A percentile compares a stretch with the other conserved stretches of the same genome.
These are phyloP conservation scores for Leptodontidium sp. DNA, from an alignment of 2,329 filamentous ascomycete species.

Conservation along the genomic window DNA sequence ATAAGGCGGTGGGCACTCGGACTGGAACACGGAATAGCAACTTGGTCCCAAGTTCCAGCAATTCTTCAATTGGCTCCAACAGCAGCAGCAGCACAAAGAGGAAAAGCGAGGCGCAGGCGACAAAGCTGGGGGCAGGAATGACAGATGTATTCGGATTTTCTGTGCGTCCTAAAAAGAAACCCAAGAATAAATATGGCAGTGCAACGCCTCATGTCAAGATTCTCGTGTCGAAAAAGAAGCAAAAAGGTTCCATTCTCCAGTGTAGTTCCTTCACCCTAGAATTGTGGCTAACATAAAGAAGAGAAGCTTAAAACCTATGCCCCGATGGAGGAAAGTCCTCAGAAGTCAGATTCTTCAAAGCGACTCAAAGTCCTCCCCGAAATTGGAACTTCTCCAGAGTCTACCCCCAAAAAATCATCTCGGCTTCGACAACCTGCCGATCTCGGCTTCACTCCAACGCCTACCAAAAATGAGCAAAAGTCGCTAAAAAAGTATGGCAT, in stretches of 20 bases:
- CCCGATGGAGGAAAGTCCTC: constrained; percentile 1
- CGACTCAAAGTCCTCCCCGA: not conserved
- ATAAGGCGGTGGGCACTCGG: not conserved
- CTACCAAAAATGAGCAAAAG: constrained; percentile 6
- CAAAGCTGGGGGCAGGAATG: constrained; percentile 30
- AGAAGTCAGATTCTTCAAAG: constrained; percentile 11
- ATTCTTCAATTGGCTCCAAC: constrained; percentile 20
- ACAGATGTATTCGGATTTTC: constrained; percentile 32
- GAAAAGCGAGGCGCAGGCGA: constrained; percentile 31
- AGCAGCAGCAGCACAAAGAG: constrained; percentile 32
- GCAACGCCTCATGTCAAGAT: not conserved
- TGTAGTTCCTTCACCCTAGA: not conserved
- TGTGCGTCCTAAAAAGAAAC: not conserved
- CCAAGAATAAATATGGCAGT: constrained; percentile 1
- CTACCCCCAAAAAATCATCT: constrained; percentile 4
- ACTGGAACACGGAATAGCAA: not conserved
- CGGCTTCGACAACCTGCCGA: not conserved
- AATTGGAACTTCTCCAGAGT: constrained; percentile 10
- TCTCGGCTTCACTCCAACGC: not conserved
- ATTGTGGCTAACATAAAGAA: constrained; percentile 8
- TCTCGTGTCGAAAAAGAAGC: constrained; percentile 7
- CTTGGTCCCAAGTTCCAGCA: not conserved
- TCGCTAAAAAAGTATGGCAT: constrained; percentile 3
- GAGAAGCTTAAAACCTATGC: not conserved
- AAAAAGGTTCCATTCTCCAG: not conserved